Base-by-base conservation (phyloP, 2,329 filamentous ascomycete genomes). In the Fusarium globosum region DNA sequence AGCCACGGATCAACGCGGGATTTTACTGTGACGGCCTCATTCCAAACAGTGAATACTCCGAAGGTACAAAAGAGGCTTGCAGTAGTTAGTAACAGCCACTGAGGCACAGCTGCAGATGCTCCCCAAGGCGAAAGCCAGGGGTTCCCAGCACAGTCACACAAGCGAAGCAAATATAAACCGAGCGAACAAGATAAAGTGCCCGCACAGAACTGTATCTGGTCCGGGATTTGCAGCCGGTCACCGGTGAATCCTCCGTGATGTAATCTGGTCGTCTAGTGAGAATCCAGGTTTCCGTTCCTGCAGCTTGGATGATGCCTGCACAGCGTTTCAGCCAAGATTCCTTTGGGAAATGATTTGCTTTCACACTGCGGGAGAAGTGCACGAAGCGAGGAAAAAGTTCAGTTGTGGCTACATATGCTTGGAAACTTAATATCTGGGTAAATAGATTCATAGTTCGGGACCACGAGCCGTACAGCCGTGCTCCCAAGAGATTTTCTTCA, bases 301-400 rank as follows among this genome's bases (percentile, higher is more conserved):
- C 28, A 28, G 36, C 35, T 12, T 23, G 28, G 21, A 15, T 55
- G n/a, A 57, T 43, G 46, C 28, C 18, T 60, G 53, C 3, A n/a
- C 14, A 20, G 23, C n/a, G 62, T 68, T 68, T 67, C 61, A 67
- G 62, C 62, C 62, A 67, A 67, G 65, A 28, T 20, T 45, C 13
- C 28, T 38, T 26, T 21, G 13, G 43, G 60, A 42, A 43, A 35
- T 1, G 46, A 41, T 21, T 18, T 4, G 1, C 57, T 41, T n/a
- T 10, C 45, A 33, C 20, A 30, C 13, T 6, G 18, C 41, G 36
- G 33, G 42, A 53, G 30, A 42, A 30, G 26, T 13, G 18, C 21
- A 33, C 10, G 35, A 20, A 26, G n/a, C 30, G 23, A 46, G 30
- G 39, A 10, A 1, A 23, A 9, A 33, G 26, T 13, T 57, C 28